Base-by-base conservation (phyloP, 2,329 filamentous ascomycete species). In the Fusarium domesticum region DNA sequence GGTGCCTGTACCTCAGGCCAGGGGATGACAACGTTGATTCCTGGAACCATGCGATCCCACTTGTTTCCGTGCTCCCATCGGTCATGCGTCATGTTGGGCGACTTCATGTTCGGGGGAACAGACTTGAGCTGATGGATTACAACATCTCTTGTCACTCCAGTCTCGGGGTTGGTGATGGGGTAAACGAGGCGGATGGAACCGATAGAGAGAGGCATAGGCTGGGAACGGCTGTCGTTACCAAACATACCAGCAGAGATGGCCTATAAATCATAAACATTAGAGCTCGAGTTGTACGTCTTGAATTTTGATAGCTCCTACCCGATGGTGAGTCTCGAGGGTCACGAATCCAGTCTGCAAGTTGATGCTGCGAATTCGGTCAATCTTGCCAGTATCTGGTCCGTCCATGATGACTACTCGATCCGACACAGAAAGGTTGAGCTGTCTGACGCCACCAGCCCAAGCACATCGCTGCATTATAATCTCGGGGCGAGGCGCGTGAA, bases 391-490 rank as follows among this genome's bases (percentile, higher is more conserved):
- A 60, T 93, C 87, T 28, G 77, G 78, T 7, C 92, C 91, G 48
- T 85, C 81, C 42, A 89, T 70, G 46, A 97, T 71, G 41, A 92
- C 87, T 23, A 96, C 90, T 47, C 93, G 80, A 68, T 97, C 93
- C 6, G 84, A 83, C 4, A 70, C 62, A 18, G 75, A 78, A 46
- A 91, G 71, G 54, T 82, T 85, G 49, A 87, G 72, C 64, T 76
- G 76, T 54, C 72, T 71, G 23, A 67, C 54, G 28, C 74, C 75
- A 35, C 79, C 77, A n/a, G 76, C 75, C 79, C 79, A 83, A 20
- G 67, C 72, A 50, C 70, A 73, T 32, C 77, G 67, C 53, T 70
- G 64, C 43, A 69, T 64, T 19, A 68, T 48, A 42, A 75, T 56
- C 54, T 66, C 62, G 5, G 58, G 58, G 6, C 57, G 63, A 39